phyloP scores from a whole-genome alignment of 163 green algal species.

The Volvox carteri region DNA sequence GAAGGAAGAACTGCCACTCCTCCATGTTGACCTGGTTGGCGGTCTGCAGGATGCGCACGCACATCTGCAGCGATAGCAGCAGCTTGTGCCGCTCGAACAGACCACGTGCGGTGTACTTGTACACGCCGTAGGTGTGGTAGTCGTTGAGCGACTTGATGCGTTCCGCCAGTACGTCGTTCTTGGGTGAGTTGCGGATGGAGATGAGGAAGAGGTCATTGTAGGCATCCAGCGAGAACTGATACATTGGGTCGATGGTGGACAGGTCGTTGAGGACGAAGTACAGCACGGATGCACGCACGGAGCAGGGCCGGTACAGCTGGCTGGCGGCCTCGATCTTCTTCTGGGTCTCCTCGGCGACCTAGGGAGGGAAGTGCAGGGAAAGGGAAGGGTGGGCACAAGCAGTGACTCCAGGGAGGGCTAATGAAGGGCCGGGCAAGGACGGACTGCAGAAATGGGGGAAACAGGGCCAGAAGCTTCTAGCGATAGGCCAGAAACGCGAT shows the following conservation, averaged over 20 bases:
- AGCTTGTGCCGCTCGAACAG: conserved; percentile 95
- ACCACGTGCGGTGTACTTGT: conserved; percentile 86
- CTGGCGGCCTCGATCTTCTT: conserved; percentile 86
- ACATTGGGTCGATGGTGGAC: conserved; percentile 88
- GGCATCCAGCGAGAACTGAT: conserved; percentile 93
- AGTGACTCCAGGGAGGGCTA: too few species aligned
- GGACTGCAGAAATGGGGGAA: too few species aligned
- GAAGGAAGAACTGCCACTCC: conserved; percentile 91
- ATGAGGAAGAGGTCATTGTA: conserved; percentile 89
- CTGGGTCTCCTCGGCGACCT: conserved; percentile 86
- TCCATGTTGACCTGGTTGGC: conserved; percentile 80
- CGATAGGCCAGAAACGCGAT: too few species aligned
- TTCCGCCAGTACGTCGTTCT: conserved; percentile 78
- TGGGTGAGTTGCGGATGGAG: conserved; percentile 75
- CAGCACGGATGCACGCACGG: conserved; percentile 80
- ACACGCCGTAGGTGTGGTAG: conserved; percentile 91
- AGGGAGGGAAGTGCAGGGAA: not conserved
- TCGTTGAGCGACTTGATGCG: conserved; percentile 91
- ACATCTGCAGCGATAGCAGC: conserved; percentile 92
- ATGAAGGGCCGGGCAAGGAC: too few species aligned
- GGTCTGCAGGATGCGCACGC: conserved; percentile 78
- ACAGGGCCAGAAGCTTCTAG: not conserved
- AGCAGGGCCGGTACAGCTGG: conserved; percentile 83
- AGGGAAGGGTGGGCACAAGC: not conserved
- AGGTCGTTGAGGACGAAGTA: conserved; percentile 93